These are phyloP conservation scores for Fusarium secorum DNA, from an alignment of 2,329 filamentous ascomycete species.

Conservation along the genomic window DNA sequence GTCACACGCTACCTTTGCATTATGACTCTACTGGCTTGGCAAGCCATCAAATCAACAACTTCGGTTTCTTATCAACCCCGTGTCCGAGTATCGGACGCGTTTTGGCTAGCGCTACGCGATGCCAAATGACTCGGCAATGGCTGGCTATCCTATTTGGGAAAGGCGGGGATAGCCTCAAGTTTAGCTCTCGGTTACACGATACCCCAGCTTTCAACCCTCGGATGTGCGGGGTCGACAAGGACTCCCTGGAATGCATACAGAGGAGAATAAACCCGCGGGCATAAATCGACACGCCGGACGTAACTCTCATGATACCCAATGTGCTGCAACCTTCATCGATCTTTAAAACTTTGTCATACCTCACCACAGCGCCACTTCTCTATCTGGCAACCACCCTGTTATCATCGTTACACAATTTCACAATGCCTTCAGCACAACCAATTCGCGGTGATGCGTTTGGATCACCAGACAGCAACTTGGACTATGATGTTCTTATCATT, in stretches of 20 bases:
- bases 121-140: background rate
- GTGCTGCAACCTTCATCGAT: background rate
- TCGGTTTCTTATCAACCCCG: background rate
- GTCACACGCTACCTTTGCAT: background rate
- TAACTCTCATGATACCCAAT: background rate
- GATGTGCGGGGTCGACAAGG: constrained; percentile 3
- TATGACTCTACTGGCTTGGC: background rate
- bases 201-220: background rate
- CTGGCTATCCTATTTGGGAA: constrained; percentile 20
- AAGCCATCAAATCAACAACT: background rate
- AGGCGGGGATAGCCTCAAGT: background rate
- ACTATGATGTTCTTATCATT: constrained; percentile 36
- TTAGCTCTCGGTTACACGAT: background rate
- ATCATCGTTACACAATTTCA: background rate
- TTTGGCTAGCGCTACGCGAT: background rate
- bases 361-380: background rate
- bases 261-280: background rate
- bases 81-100: background rate
- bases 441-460: constrained; percentile 12
- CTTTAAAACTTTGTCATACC: background rate
- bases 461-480: constrained; percentile 1
- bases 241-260: background rate
- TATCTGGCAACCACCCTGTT: background rate
- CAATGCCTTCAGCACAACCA: constrained; percentile 24
- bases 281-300: background rate